These are phyloP conservation scores for Meyerozyma smithsonii DNA, from an alignment of 1,139 yeast species.

Conservation along the genomic window DNA sequence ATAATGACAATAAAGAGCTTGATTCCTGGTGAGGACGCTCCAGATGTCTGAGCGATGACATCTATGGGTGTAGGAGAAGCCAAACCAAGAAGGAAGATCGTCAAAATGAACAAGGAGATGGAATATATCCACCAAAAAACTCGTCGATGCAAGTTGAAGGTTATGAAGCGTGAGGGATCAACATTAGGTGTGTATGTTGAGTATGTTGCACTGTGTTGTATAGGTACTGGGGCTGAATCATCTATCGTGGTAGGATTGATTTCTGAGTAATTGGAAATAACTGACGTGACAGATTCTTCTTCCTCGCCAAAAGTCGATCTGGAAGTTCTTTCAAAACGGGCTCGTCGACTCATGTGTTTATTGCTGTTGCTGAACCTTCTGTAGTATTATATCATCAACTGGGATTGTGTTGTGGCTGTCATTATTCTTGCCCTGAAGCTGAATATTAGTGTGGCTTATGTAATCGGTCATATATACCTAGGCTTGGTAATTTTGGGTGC, in stretches of 20 bases:
- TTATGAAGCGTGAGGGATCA: conserved; percentile 7
- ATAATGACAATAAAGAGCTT: conserved; percentile 73
- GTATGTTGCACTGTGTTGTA: neutral
- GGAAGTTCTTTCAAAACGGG: neutral
- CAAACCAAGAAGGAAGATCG: conserved; percentile 41
- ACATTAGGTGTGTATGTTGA: conserved; percentile 2
- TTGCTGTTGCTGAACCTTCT: neutral
- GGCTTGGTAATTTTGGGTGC: too few species aligned
- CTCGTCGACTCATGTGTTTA: neutral
- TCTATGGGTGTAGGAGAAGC: conserved; percentile 71
- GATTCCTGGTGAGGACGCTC: conserved; percentile 51
- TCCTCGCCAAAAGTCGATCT: neutral
- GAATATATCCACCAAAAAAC: conserved; percentile 51
- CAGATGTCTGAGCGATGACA: conserved; percentile 61
- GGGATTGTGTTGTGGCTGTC: neutral
- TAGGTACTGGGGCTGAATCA: neutral
- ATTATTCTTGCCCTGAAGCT: neutral
- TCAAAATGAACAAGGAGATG: conserved; percentile 47
- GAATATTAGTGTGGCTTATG: neutral
- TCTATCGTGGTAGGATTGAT: neutral
- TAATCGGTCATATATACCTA: neutral
- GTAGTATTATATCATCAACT: neutral
- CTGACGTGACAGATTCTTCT: neutral
- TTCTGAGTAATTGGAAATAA: neutral
- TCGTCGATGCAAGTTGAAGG: conserved; percentile 29